These are phyloP conservation scores for Zea mays DNA, from an alignment of 176 grass and related monocot genomes.

Conservation along the genomic window Zm-B73-REFERENCE-NAM-5.0 NC_050103.1:154081501-154082000, in stretches of 20 bases:
- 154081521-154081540: conserved; percentile 88
- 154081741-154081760: conserved; percentile 99
- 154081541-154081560: conserved; percentile 91
- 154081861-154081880: background rate
- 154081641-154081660: conserved; percentile 99
- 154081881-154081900: conserved; percentile 21
- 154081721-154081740: conserved; percentile 96
- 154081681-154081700: conserved; percentile 66
- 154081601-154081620: conserved; percentile 95
- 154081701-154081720: conserved; percentile 94
- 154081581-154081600: conserved; percentile 98
- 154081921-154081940: background rate
- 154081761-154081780: conserved; percentile 98
- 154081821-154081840: conserved; percentile 34
- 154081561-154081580: conserved; percentile 99
- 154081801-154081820: conserved; percentile 86
- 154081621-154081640: conserved; percentile 94
- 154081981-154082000: too few species aligned
- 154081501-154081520: conserved; percentile 29
- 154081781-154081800: conserved; percentile 97
- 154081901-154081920: background rate
- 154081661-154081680: conserved; percentile 89
- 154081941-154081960: too few species aligned
- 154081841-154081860: conserved; percentile 34
- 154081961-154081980: too few species aligned